Base-by-base conservation (phyloP, 257 asterid genomes). In the Phtheirospermum japonicum region DNA sequence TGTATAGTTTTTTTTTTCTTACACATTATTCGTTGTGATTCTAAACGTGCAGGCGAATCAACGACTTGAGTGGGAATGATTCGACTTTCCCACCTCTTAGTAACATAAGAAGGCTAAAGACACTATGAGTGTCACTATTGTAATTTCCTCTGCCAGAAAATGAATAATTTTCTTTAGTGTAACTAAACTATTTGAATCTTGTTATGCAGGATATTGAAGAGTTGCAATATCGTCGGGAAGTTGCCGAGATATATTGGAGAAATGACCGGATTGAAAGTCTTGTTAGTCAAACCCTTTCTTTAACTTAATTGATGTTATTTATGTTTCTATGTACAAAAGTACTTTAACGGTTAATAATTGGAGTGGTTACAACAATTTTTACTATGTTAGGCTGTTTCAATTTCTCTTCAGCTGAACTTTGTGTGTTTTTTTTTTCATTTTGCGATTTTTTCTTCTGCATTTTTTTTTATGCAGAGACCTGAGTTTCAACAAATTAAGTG, bases 401-500 rank as follows among this genome's bases (percentile, higher is more conserved):
- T 9, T 9, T 4, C 46, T 39, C 0, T 13, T 32, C 16, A n/a
- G 5, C 14, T 57, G 40, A 50, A 36, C 20, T 11, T 14, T 18
- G 10, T 57, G 13, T 66, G n/a, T n/a, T n/a, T n/a, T n/a, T n/a
- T n/a, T n/a, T n/a, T 30, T 28, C 4, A 20, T 31, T 51, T 61
- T 30, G 19, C 6, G 5, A n/a, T 45, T 14, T 45, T 2, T 46
- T 17, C n/a, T n/a, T 4, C 4, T n/a, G n/a, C 16, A 9, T 14
- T 19, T 46, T 53, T 40, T 23, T 17, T 60, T 61, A 5, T 70
- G 81, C 85, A 88, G 94, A 64, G 96, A 85, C 74, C 70, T 88
- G 67, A 81, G 87, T 71, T 85, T 85, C 80, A 88, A 88, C 83
- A 83, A 75, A 66, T 61, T 88, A 70, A 82, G 72, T 30, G 94